These are phyloP conservation scores for Asterochloris sp. DNA, from an alignment of 139 green algal species.

Conservation along the genomic window DNA sequence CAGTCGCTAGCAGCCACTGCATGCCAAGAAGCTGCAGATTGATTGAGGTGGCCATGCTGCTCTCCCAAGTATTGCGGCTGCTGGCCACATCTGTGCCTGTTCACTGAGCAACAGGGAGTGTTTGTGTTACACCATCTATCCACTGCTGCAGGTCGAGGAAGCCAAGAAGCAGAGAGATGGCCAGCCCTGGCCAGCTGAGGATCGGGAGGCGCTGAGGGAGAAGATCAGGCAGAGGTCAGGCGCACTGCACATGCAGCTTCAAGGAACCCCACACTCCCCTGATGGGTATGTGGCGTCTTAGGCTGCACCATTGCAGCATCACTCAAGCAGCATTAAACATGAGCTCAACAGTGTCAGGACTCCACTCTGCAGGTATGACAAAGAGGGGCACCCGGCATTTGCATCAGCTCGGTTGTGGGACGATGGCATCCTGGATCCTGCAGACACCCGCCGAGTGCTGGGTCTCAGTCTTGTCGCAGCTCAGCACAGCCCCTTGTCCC, in stretches of 20 bases:
- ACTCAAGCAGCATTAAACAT: background rate
- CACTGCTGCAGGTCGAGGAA: conserved; percentile 60
- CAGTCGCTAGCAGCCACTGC: no score
- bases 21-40: no score
- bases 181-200: conserved; percentile 55
- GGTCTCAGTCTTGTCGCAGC: conserved; percentile 67
- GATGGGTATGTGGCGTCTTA: background rate
- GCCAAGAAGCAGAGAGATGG: conserved; percentile 68
- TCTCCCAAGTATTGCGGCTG: no score
- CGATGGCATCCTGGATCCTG: conserved; percentile 89
- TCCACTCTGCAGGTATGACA: conserved; percentile 58
- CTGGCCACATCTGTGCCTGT: background rate
- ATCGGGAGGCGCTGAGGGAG: conserved; percentile 71
- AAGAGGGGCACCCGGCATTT: conserved; percentile 70
- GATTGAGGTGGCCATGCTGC: no score
- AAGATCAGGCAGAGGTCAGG: conserved; percentile 44
- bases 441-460: conserved; percentile 77
- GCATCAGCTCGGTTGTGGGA: conserved; percentile 88
- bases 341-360: background rate
- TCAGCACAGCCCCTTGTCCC: conserved; percentile 13
- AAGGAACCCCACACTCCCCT: background rate
- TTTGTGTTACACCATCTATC: background rate
- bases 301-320: background rate
- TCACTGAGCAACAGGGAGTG: background rate
- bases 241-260: background rate